Percentiles rank a stretch among this genome's conserved stretches.
phyloP scores from a whole-genome alignment of 108 stramenopile genomes.

The Fragilaria radians region DNA sequence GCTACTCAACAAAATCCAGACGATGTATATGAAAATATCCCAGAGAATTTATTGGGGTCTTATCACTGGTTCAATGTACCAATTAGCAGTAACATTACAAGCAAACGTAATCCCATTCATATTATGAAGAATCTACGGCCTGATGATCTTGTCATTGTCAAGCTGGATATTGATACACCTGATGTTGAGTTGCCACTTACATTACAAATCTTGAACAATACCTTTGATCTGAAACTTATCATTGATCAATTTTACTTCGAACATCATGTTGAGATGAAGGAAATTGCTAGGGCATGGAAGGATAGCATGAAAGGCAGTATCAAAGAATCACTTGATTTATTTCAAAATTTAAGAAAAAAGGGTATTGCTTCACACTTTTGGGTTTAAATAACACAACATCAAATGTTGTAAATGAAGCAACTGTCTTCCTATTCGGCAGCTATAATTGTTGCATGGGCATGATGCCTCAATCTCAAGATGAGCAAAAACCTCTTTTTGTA shows the following conservation, averaged over 20 bases:
- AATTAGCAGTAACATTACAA: slow-evolving; percentile 14
- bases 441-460: too few species aligned
- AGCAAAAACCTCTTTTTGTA: too few species aligned
- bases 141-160: slow-evolving; percentile 62
- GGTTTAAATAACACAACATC: slow-evolving; percentile 12
- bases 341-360: slow-evolving; percentile 26
- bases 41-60: slow-evolving; percentile 16
- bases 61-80: slow-evolving; percentile 66
- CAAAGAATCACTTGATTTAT: slow-evolving; percentile 37
- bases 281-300: slow-evolving; percentile 29
- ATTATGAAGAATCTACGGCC: slow-evolving; percentile 25
- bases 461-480: too few species aligned
- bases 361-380: slow-evolving; percentile 59
- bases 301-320: slow-evolving; percentile 29
- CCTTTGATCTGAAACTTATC: neutral
- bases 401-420: too few species aligned
- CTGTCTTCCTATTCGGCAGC: too few species aligned
- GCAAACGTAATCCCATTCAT: slow-evolving; percentile 43
- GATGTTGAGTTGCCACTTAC: slow-evolving; percentile 34
- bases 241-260: slow-evolving; percentile 80
- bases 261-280: slow-evolving; percentile 44
- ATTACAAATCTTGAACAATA: slow-evolving; percentile 25
- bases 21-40: slow-evolving; percentile 23
- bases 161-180: slow-evolving; percentile 48
- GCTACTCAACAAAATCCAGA: slow-evolving; percentile 21